Conservation (phyloP, 2,329 filamentous ascomycete species). For the Verticillium longisporum region DNA sequence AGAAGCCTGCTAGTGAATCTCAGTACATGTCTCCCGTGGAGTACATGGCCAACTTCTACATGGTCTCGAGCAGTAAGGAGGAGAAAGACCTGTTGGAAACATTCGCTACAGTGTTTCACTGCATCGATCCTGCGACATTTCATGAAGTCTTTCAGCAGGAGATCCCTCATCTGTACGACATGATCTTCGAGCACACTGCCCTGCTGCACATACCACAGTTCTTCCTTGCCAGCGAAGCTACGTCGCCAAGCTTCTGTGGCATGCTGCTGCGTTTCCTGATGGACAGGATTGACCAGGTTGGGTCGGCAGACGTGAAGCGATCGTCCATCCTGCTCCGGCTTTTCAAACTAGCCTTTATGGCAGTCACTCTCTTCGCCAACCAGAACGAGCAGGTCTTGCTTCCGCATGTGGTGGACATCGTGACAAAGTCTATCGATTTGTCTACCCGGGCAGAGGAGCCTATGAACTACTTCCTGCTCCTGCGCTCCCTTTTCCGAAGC, state of each 20-base stretch:
- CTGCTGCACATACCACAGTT: conserved; percentile 95
- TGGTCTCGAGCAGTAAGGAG: conserved; percentile 88
- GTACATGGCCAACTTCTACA: conserved; percentile 90
- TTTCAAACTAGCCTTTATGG: conserved; percentile 99
- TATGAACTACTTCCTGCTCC: conserved; percentile 95
- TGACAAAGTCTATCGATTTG: conserved; percentile 93
- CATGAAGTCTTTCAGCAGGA: conserved; percentile 98
- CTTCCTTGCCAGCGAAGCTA: conserved; percentile 96
- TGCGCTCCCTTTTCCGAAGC: conserved; percentile 88
- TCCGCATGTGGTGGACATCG: conserved; percentile 93
- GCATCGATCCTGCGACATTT: conserved; percentile 95
- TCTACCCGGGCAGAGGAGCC: conserved; percentile 94
- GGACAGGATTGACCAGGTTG: conserved; percentile 92
- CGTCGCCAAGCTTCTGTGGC: conserved; percentile 92
- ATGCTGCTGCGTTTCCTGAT: conserved; percentile 98
- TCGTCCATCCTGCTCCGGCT: conserved; percentile 87
- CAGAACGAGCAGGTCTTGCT: conserved; percentile 95
- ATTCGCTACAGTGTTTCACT: conserved; percentile 97
- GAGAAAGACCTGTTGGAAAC: conserved; percentile 97
- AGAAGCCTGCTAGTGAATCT: conserved; percentile 66
- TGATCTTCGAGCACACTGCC: conserved; percentile 95
- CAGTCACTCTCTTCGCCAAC: conserved; percentile 86
- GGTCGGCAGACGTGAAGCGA: conserved; percentile 83
- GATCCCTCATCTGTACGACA: conserved; percentile 92
- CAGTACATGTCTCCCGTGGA: conserved; percentile 78